Conservation (phyloP, 2,329 filamentous ascomycete species). For the Colletotrichum sp. region DNA sequence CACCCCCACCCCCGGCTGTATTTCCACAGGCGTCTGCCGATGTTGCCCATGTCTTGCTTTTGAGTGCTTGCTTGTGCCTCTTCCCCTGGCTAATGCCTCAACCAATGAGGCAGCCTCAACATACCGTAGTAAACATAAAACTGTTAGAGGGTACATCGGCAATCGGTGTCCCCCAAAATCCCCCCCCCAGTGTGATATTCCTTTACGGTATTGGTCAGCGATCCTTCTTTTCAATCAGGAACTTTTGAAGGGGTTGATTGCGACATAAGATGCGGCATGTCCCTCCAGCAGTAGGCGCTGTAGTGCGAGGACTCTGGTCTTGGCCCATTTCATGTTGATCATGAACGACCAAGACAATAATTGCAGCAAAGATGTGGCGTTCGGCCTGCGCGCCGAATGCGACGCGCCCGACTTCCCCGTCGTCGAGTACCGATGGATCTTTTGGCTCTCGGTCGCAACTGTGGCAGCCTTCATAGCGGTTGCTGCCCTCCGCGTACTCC, state of each 20-base stretch:
- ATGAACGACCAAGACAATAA: neutral
- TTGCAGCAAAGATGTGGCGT: neutral
- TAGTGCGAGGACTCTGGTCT: fast-evolving
- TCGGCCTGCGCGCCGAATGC: neutral
- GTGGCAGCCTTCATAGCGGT: neutral
- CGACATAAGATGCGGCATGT: neutral
- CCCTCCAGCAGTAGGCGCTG: neutral
- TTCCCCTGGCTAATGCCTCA: neutral
- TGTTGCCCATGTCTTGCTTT: neutral
- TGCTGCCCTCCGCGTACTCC: neutral
- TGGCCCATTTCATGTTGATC: neutral
- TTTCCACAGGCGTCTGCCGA: neutral
- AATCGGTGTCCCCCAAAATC: neutral
- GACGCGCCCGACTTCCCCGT: neutral
- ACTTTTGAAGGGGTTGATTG: neutral
- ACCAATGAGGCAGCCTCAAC: neutral
- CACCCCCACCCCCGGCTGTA: neutral
- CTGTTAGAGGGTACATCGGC: neutral
- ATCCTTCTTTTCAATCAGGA: neutral
- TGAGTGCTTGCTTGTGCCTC: neutral
- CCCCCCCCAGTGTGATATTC: neutral
- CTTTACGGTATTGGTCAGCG: too few species aligned
- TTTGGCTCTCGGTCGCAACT: neutral
- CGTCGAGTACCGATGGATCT: neutral
- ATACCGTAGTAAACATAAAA: neutral